Percentiles rank a stretch among this genome's conserved stretches.
phyloP scores from a whole-genome alignment of 1,284 basidiomycete species.

The Ceratobasidium sp. region DNA sequence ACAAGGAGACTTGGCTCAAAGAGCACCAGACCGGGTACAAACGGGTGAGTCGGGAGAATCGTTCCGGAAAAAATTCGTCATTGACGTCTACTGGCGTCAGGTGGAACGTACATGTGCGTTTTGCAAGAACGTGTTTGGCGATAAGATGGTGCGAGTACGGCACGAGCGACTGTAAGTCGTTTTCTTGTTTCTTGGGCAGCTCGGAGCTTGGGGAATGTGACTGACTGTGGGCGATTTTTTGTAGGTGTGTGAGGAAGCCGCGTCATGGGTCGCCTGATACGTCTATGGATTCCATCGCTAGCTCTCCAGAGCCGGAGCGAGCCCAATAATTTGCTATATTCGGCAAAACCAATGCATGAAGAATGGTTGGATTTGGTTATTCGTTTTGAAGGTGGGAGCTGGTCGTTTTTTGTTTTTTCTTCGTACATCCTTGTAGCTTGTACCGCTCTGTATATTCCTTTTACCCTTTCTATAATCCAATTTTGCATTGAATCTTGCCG shows the following conservation, averaged over 20 bases:
- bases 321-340: not conserved
- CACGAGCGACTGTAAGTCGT: slow-evolving; percentile 37
- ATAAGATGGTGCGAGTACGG: slow-evolving; percentile 39
- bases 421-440: slow-evolving; percentile 9
- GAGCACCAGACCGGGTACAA: slow-evolving; percentile 45
- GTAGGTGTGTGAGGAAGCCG: slow-evolving; percentile 32
- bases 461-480: slow-evolving; percentile 18
- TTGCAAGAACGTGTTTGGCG: slow-evolving; percentile 40
- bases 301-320: slow-evolving; percentile 35
- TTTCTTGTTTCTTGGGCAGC: slow-evolving; percentile 20
- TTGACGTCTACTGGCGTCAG: not conserved
- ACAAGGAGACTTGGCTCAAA: slow-evolving; percentile 39
- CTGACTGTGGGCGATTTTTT: not conserved
- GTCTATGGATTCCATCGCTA: slow-evolving; percentile 29
- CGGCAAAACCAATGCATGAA: not conserved
- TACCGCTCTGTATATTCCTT: slow-evolving; percentile 23
- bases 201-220: not conserved
- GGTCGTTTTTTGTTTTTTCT: not conserved
- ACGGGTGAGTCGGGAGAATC: slow-evolving; percentile 34
- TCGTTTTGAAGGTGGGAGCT: not conserved
- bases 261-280: slow-evolving; percentile 40
- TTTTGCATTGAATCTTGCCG: slow-evolving; percentile 12
- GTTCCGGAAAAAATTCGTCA: slow-evolving; percentile 1
- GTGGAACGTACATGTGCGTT: slow-evolving; percentile 34
- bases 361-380: not conserved